Base-by-base conservation (phyloP, 2,329 filamentous ascomycete genomes). In the Exophiala phaeomuriformis region DNA sequence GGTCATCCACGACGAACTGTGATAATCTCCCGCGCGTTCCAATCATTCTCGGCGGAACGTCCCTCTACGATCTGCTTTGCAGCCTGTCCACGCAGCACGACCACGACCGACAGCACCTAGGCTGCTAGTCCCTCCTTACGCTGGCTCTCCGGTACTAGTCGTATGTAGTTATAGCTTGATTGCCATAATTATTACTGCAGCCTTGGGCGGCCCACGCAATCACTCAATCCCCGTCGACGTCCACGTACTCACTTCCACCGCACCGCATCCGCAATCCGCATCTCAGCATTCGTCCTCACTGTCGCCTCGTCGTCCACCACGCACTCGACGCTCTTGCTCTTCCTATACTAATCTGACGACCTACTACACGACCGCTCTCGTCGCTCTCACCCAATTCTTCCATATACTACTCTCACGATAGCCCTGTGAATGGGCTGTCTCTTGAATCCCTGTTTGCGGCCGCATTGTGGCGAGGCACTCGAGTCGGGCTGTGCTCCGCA, bases 381-480 rank as follows among this genome's bases (percentile, higher is more conserved):
- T 19, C 39, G 6, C 4, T 41, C 12, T 41, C 9, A 6, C 10
- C 3, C 28, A 6, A 12, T 6, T 5, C 3, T 41, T 5, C 39
- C 9, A 5, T 39, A 4, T 9, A 39, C 10, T n/a, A 41, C 9
- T 5, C 39, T 41, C 39, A 41, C 3, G 10, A 41, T 41, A 27
- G 33, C 30, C 37, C 32, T 35, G 42, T 51, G 51, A 36, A 48
- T 49, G 47, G 51, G 44, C 55, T 54, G 41, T 47, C 36, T 36
- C 43, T 49, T 49, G 33, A 33, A 27, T 33, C 40, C 28, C 39
- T 41, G 45, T 27, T 48, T 50, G 35, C 37, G 19, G 51, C 40
- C 55, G 44, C 44, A 57, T 47, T 57, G 55, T 57, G 55, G 55
- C 55, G 52, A 54, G 55, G 55, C 55, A 55, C 42, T 40, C 49